Evolutionary conservation across 2,329 filamentous ascomycete species (phyloP).

Genomic region (Biscogniauxia marginata): DNA sequence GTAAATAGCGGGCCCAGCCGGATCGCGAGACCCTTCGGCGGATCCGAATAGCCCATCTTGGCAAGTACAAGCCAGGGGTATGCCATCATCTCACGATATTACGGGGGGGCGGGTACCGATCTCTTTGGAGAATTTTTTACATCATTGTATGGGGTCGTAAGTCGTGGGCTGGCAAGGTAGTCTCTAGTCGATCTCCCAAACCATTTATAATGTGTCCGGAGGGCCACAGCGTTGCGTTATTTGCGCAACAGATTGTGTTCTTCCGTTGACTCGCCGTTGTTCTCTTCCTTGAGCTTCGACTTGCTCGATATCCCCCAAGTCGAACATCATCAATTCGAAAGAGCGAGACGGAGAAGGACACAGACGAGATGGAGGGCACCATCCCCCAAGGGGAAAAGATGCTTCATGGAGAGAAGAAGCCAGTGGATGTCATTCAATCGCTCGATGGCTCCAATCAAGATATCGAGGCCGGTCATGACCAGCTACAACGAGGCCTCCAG

Average conservation of each 20-base stretch:
- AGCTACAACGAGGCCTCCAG: conserved; percentile 33
- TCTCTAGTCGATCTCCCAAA: not conserved
- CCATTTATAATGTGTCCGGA: not conserved
- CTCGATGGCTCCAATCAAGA: conserved; percentile 18
- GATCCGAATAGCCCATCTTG: not conserved
- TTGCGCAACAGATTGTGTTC: not conserved
- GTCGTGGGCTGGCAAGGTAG: not conserved
- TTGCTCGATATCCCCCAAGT: not conserved
- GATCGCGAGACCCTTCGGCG: not conserved
- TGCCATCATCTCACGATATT: not conserved
- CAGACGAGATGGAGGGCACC: not conserved
- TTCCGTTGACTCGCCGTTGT: not conserved
- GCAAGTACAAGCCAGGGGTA: not conserved
- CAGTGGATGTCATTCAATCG: conserved; percentile 1
- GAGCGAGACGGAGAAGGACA: not conserved
- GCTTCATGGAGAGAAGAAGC: conserved; percentile 10
- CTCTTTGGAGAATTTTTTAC: not conserved
- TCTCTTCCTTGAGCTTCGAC: not conserved
- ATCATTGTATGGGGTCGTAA: not conserved
- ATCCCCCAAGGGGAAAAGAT: conserved; percentile 11
- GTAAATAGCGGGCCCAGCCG: not conserved
- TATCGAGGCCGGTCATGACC: conserved; percentile 29
- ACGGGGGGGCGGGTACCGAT: not conserved
- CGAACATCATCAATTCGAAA: too few relatives aligned
- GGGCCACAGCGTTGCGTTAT: not conserved